Evolutionary conservation across 2,329 filamentous ascomycete genomes (phyloP).

Genomic region (Cyphellophora attinorum): DNA sequence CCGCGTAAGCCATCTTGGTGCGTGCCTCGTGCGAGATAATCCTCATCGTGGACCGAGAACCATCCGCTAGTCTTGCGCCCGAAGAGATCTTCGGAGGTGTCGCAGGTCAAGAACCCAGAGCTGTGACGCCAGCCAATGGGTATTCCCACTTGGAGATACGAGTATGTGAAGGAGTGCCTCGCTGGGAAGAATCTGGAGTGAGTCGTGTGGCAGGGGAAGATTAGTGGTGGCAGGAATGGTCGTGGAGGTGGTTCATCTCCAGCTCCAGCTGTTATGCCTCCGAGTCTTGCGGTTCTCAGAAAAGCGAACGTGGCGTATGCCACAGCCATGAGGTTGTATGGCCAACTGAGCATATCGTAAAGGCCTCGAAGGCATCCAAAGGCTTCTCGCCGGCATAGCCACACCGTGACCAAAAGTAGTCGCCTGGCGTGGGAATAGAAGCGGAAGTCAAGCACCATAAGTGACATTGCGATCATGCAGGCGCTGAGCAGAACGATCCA

Average conservation of each 20-base stretch:
- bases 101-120: slow-evolving; percentile 45
- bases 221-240: slow-evolving; percentile 28
- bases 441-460: too few relatives aligned
- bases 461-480: too few relatives aligned
- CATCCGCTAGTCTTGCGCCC: slow-evolving; percentile 33
- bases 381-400: too few relatives aligned
- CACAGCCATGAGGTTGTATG: too few relatives aligned
- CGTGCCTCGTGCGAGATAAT: slow-evolving; percentile 52
- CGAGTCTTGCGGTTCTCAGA: too few relatives aligned
- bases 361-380: too few relatives aligned
- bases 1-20: slow-evolving; percentile 46
- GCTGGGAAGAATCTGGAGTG: slow-evolving; percentile 60
- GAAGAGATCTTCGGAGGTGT: slow-evolving; percentile 9
- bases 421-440: too few relatives aligned
- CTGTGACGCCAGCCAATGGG: slow-evolving; percentile 54
- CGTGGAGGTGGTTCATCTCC: slow-evolving; percentile 1
- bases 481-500: too few relatives aligned
- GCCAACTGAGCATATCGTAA: too few relatives aligned
- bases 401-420: too few relatives aligned
- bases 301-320: too few relatives aligned
- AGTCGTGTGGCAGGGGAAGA: slow-evolving; percentile 57
- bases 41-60: slow-evolving; percentile 50
- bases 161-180: slow-evolving; percentile 59
- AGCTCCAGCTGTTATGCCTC: too few relatives aligned
- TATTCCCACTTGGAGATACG: slow-evolving; percentile 60